Percentiles rank a stretch among this genome's conserved stretches.
phyloP scores from a whole-genome alignment of 768 basidiomycete species.

The Russula virescens region DNA sequence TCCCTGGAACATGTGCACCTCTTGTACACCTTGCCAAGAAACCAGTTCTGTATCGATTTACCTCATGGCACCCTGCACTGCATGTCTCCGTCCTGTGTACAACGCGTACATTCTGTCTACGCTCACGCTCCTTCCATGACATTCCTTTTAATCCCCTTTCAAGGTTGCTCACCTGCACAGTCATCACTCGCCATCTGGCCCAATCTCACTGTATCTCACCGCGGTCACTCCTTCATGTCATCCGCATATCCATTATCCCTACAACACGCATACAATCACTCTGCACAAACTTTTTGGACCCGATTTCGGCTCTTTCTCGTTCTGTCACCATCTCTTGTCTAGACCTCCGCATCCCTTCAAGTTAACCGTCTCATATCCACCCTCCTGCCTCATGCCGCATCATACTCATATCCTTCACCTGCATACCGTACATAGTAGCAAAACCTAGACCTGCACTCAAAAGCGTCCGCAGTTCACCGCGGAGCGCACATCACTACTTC shows the following conservation, averaged over 20 bases:
- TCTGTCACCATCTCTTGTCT: slow-evolving; percentile 3
- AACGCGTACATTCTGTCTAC: not conserved
- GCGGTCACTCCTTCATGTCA: slow-evolving; percentile 15
- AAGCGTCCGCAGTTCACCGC: slow-evolving; percentile 11
- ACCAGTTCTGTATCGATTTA: slow-evolving; percentile 15
- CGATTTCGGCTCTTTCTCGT: slow-evolving; percentile 5
- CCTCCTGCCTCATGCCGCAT: slow-evolving; percentile 12
- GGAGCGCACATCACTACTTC: slow-evolving; percentile 22
- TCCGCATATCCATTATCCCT: slow-evolving; percentile 10
- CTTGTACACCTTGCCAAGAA: slow-evolving; percentile 11
- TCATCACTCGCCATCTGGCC: slow-evolving; percentile 1
- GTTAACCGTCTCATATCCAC: slow-evolving; percentile 9
- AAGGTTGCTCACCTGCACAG: slow-evolving; percentile 4
- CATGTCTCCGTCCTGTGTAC: slow-evolving; percentile 4
- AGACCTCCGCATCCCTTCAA: slow-evolving; percentile 1
- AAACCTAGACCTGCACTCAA: slow-evolving; percentile 18
- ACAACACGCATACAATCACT: slow-evolving; percentile 15
- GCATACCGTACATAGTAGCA: slow-evolving; percentile 20
- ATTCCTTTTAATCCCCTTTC: slow-evolving; percentile 4
- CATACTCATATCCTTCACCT: slow-evolving; percentile 14
- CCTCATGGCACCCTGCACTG: slow-evolving; percentile 15
- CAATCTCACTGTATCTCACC: slow-evolving; percentile 13
- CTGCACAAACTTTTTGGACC: slow-evolving; percentile 3
- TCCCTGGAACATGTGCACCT: slow-evolving; percentile 8
- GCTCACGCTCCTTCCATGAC: slow-evolving; percentile 15